phyloP scores from a whole-genome alignment of 1,284 basidiomycete species.

The Tylopilus sp. region DNA sequence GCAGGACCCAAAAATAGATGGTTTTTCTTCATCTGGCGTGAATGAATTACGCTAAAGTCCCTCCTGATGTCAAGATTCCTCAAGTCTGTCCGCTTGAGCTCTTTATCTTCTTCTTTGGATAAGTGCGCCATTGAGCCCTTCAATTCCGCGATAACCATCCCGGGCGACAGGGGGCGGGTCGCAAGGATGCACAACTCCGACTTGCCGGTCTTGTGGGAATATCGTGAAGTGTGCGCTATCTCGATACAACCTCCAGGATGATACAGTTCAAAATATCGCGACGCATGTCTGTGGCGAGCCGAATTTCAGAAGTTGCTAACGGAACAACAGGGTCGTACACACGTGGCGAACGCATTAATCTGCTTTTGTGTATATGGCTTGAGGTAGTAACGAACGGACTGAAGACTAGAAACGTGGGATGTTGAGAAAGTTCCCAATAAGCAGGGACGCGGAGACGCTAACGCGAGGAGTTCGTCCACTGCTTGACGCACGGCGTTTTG shows the following conservation, averaged over 20 bases:
- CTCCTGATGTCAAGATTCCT: constrained; percentile 69
- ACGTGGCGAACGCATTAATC: constrained; percentile 85
- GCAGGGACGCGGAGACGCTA: constrained; percentile 34
- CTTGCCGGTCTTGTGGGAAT: constrained; percentile 80
- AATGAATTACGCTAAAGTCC: constrained; percentile 90
- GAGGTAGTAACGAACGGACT: constrained; percentile 68
- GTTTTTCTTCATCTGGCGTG: constrained; percentile 85
- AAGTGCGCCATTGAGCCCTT: constrained; percentile 86
- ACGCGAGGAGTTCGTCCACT: constrained; percentile 71
- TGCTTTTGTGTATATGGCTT: constrained; percentile 69
- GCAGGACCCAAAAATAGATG: constrained; percentile 89
- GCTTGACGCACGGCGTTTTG: constrained; percentile 57
- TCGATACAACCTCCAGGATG: constrained; percentile 77
- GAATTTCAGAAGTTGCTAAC: constrained; percentile 26
- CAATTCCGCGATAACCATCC: constrained; percentile 71
- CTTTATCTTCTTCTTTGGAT: constrained; percentile 75
- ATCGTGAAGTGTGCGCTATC: constrained; percentile 81
- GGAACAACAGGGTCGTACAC: constrained; percentile 38
- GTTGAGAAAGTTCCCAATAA: constrained; percentile 14
- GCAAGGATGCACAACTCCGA: constrained; percentile 88
- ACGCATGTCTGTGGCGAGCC: constrained; percentile 60
- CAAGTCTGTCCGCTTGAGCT: constrained; percentile 68
- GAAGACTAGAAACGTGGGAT: constrained; percentile 44
- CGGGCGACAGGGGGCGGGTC: constrained; percentile 65
- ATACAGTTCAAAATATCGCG: constrained; percentile 81